Conservation (phyloP, 139 green algal species). For the Chlamydomonas applanata region DNA sequence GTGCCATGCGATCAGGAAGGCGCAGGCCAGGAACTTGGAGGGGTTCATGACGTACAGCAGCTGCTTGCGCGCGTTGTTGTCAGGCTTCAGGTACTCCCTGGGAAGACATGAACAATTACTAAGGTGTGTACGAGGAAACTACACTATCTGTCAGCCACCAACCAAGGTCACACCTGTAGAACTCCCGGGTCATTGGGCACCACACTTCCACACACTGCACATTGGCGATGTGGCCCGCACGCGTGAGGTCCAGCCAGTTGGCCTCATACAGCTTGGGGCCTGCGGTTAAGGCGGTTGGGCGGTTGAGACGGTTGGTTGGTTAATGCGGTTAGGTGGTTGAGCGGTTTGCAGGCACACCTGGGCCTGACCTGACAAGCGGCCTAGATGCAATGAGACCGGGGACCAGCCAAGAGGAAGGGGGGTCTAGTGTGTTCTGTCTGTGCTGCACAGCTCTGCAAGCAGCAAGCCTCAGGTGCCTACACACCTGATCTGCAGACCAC, state of each 20-base stretch:
- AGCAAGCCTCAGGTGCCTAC: neutral
- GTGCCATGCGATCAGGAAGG: slow-evolving; percentile 96
- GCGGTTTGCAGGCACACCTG: too few species aligned
- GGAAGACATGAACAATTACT: neutral
- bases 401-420: too few species aligned
- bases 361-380: too few species aligned
- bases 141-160: neutral
- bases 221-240: slow-evolving; percentile 95
- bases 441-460: neutral
- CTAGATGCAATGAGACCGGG: too few species aligned
- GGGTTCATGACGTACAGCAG: slow-evolving; percentile 98
- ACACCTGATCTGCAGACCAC: neutral
- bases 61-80: slow-evolving; percentile 40
- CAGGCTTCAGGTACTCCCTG: slow-evolving; percentile 88
- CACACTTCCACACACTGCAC: slow-evolving; percentile 98
- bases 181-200: slow-evolving; percentile 95
- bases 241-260: slow-evolving; percentile 98
- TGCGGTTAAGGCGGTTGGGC: slow-evolving; percentile 3
- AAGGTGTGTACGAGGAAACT: neutral
- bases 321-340: too few species aligned
- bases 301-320: too few species aligned
- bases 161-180: slow-evolving; percentile 54
- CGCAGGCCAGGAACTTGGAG: slow-evolving; percentile 88
- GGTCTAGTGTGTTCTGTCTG: too few species aligned
- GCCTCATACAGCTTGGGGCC: slow-evolving; percentile 98